Percentiles rank a stretch among this genome's conserved stretches.
Conservation (phyloP, 176 grass and related monocot species). For the Oryza glaberrima region DNA sequence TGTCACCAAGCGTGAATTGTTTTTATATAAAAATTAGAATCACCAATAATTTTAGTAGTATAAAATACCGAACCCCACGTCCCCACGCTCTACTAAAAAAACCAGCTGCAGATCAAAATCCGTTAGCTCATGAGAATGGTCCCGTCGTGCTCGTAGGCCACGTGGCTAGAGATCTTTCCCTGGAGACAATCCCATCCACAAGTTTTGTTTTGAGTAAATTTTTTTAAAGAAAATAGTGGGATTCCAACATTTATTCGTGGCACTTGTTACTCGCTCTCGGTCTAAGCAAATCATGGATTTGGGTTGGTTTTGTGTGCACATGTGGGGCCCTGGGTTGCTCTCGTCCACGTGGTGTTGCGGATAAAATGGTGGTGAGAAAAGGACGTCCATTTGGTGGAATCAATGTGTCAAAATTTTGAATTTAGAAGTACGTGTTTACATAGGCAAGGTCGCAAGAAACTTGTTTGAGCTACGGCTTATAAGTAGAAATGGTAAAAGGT, state of each 20-base stretch:
- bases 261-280: neutral
- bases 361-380: neutral
- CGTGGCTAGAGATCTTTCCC: neutral
- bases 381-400: neutral
- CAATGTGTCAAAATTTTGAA: neutral
- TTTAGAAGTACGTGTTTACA: no score
- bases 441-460: no score
- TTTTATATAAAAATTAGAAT: no score
- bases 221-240: neutral
- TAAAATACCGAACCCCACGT: no score
- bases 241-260: neutral
- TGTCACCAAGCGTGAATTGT: no score
- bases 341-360: constrained; percentile 16
- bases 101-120: constrained; percentile 41
- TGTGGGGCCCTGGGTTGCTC: neutral
- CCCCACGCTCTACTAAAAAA: neutral
- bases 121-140: neutral
- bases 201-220: neutral
- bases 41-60: no score
- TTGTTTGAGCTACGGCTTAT: no score
- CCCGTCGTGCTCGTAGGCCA: neutral
- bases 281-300: neutral
- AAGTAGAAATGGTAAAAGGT: no score
- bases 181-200: neutral
- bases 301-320: neutral